Conservation (phyloP, 1,284 basidiomycete genomes). For the Uromyces viciae-fabae region DNA sequence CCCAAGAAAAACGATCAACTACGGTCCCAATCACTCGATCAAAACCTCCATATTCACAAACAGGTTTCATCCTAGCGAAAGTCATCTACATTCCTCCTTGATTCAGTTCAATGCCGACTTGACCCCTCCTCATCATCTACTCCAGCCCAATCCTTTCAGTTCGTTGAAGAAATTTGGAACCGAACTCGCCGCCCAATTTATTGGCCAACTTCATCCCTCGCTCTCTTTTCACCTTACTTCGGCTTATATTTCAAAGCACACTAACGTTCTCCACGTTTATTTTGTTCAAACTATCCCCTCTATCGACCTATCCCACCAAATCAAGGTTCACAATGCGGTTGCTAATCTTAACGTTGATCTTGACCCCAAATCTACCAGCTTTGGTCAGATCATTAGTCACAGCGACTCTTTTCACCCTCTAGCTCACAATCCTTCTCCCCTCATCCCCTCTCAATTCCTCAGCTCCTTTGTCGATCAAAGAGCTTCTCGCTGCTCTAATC, state of each 20-base stretch:
- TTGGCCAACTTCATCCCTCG: slow-evolving; percentile 46
- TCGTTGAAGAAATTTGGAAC: slow-evolving; percentile 14
- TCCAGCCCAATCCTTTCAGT: slow-evolving; percentile 9
- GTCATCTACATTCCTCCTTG: neutral
- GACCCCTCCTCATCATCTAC: neutral
- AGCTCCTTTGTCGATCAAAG: neutral
- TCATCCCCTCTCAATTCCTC: neutral
- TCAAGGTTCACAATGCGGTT: slow-evolving; percentile 70
- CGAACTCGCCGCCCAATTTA: slow-evolving; percentile 20
- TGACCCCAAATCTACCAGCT: neutral
- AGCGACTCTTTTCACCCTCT: slow-evolving; percentile 35
- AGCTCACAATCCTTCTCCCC: neutral
- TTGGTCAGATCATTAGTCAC: slow-evolving; percentile 28
- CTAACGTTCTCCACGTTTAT: slow-evolving; percentile 49
- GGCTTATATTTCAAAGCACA: slow-evolving; percentile 49
- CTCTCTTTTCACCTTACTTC: slow-evolving; percentile 47
- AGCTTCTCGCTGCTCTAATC: neutral
- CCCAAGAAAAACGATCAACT: slow-evolving; percentile 50
- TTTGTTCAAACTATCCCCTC: slow-evolving; percentile 62
- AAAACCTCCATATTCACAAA: slow-evolving; percentile 8
- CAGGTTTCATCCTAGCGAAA: neutral
- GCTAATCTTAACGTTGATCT: slow-evolving; percentile 78
- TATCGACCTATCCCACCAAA: neutral
- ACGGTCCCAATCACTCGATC: slow-evolving; percentile 45
- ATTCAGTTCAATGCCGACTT: slow-evolving; percentile 23